Conservation (phyloP, 2,329 filamentous ascomycete species). For the Sporothrix brunneoviolacea region DNA sequence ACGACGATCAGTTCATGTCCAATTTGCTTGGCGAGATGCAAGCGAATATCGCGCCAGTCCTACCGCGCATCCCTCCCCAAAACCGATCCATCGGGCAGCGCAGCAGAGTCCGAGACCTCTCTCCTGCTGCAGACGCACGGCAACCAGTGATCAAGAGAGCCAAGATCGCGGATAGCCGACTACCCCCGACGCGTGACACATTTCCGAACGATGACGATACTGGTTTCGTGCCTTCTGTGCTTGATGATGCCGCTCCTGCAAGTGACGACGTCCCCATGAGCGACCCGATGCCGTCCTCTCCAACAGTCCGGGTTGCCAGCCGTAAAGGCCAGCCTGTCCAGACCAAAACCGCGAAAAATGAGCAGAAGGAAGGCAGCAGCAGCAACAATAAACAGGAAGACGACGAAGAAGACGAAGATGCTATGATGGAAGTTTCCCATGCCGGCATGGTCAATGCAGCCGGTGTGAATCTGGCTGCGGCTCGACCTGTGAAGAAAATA, state of each 20-base stretch:
- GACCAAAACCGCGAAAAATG: background rate
- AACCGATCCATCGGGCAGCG: conserved; percentile 70
- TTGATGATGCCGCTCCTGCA: conserved; percentile 38
- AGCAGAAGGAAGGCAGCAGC: conserved; percentile 46
- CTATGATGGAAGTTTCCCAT: conserved; percentile 81
- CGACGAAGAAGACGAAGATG: conserved; percentile 70
- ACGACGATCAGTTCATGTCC: conserved; percentile 81
- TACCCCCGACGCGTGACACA: conserved; percentile 42
- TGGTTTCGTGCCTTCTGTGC: conserved; percentile 51
- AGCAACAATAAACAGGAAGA: conserved; percentile 45
- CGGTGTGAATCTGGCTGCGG: conserved; percentile 80
- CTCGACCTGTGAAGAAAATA: conserved; percentile 68
- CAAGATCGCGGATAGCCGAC: conserved; percentile 45
- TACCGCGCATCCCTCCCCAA: conserved; percentile 53
- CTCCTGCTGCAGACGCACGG: conserved; percentile 57
- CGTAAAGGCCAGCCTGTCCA: conserved; percentile 54
- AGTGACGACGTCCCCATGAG: conserved; percentile 63
- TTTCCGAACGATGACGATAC: conserved; percentile 42
- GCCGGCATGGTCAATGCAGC: conserved; percentile 60
- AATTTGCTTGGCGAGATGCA: conserved; percentile 84
- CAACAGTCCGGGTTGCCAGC: conserved; percentile 69
- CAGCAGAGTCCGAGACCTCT: conserved; percentile 66
- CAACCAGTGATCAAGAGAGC: conserved; percentile 50
- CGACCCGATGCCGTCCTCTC: conserved; percentile 78
- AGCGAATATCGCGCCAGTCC: conserved; percentile 53